A percentile compares a stretch with the other conserved stretches of the same genome.
Conservation (phyloP, 2,329 filamentous ascomycete genomes). For the Cercospora berteroae region DNA sequence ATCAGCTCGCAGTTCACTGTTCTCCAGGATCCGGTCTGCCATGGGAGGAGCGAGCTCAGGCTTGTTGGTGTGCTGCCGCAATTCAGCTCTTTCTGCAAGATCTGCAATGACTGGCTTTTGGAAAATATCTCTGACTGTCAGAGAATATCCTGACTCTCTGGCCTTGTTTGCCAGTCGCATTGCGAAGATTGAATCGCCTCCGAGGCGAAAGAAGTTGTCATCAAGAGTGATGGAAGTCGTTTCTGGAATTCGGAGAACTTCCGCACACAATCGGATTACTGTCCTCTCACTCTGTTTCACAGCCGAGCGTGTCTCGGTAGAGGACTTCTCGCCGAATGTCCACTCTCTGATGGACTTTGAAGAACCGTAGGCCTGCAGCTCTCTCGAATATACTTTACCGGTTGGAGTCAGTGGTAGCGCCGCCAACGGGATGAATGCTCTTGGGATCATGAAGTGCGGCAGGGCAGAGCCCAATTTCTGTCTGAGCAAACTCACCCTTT, state of each 20-base stretch:
- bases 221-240: background rate
- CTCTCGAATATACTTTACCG: background rate
- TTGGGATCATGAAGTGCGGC: background rate
- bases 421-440: background rate
- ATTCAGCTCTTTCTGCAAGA: background rate
- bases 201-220: background rate
- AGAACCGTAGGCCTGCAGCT: background rate
- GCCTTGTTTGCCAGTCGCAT: background rate
- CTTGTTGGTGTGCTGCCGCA: background rate
- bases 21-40: background rate
- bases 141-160: background rate
- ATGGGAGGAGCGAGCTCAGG: background rate
- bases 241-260: background rate
- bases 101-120: background rate
- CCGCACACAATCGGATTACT: background rate
- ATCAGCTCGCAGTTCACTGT: background rate
- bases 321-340: background rate
- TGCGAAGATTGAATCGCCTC: background rate
- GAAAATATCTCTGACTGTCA: background rate
- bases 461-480: background rate
- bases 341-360: background rate
- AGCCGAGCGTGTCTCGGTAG: background rate
- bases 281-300: background rate
- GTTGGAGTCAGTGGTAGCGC: background rate
- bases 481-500: background rate